Evolutionary conservation across 164 flowering plant genomes (phyloP).

Genomic region (Brasenia schreberi): DNA sequence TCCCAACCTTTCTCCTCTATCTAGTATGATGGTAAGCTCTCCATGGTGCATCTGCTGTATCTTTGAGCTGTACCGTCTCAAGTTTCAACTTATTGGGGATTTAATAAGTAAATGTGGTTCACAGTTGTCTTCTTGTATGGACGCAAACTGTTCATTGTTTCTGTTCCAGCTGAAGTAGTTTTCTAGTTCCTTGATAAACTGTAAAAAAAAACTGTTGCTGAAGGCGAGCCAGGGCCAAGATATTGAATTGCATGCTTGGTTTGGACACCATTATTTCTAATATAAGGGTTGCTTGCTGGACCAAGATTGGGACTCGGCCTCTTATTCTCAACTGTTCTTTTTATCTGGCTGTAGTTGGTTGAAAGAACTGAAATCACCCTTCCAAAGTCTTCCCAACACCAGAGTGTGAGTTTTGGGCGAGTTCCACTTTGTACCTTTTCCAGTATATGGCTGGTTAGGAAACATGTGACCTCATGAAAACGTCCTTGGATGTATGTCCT

Average conservation of each 20-base stretch:
- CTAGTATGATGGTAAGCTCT: slow-evolving; percentile 54
- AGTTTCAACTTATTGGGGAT: not conserved
- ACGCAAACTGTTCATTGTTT: not conserved
- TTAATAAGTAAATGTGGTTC: not conserved
- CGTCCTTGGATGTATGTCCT: too few species aligned
- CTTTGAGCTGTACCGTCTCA: not conserved
- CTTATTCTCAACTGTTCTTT: not conserved
- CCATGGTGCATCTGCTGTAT: not conserved
- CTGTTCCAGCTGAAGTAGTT: not conserved
- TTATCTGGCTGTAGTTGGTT: not conserved
- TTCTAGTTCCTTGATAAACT: not conserved
- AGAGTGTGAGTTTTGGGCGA: too few species aligned
- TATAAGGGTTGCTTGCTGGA: not conserved
- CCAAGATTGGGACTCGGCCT: not conserved
- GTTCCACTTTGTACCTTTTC: too few species aligned
- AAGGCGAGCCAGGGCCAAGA: not conserved
- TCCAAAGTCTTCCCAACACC: too few species aligned
- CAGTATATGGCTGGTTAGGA: too few species aligned
- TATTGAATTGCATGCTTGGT: not conserved
- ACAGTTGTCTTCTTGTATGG: not conserved
- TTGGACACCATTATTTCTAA: not conserved
- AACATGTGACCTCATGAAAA: too few species aligned
- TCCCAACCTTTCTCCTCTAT: slow-evolving; percentile 51
- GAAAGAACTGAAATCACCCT: not conserved
- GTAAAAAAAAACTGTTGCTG: not conserved